Conservation (phyloP, 495 filamentous ascomycete species). For the Immersiella caudata region DNA sequence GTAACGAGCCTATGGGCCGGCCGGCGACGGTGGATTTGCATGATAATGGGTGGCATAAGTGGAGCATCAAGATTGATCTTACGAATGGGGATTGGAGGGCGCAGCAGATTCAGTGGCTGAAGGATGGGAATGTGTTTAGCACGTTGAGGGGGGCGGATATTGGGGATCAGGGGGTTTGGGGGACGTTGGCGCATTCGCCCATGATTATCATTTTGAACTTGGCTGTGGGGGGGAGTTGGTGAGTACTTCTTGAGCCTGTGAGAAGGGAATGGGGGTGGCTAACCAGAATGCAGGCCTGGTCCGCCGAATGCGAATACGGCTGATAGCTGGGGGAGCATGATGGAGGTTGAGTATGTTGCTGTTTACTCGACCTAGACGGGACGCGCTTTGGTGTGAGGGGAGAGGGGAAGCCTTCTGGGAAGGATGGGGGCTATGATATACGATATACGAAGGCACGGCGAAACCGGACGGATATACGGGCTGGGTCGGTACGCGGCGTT, state of each 20-base stretch:
- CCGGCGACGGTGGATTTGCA: conserved; percentile 33
- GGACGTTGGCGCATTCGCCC: conserved; percentile 48
- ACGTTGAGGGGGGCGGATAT: conserved; percentile 46
- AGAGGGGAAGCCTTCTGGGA: not conserved
- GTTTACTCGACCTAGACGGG: conserved; percentile 35
- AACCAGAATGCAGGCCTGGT: conserved; percentile 31
- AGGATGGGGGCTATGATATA: not conserved
- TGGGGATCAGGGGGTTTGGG: conserved; percentile 48
- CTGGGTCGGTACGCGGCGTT: not conserved
- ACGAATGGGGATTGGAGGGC: conserved; percentile 43
- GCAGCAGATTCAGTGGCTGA: conserved; percentile 50
- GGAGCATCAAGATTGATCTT: conserved; percentile 49
- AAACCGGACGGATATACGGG: not conserved
- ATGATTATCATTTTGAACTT: conserved; percentile 54
- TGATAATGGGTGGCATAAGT: conserved; percentile 49
- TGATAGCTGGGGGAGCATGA: conserved; percentile 52
- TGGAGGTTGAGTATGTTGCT: conserved; percentile 54
- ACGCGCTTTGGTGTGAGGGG: not conserved
- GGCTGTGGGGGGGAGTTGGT: conserved; percentile 55
- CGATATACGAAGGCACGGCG: not conserved
- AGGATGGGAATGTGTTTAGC: conserved; percentile 46
- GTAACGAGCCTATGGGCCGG: conserved; percentile 51
- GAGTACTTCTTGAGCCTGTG: conserved; percentile 29
- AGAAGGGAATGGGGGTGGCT: not conserved
- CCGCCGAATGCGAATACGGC: conserved; percentile 37